Base-by-base conservation (phyloP, 2,329 filamentous ascomycete species). In the Alternaria arborescens region DNA sequence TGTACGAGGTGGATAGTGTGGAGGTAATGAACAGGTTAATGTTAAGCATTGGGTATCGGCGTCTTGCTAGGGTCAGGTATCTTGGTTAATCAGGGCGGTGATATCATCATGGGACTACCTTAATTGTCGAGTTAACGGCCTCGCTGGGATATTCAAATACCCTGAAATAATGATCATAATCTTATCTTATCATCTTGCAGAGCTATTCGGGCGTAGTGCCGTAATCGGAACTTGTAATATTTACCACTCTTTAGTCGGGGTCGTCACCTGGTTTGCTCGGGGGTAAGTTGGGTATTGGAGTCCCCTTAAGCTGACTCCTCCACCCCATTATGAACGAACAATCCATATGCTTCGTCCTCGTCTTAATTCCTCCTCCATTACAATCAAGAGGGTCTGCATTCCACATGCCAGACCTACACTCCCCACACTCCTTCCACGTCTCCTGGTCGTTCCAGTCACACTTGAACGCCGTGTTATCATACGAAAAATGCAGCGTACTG, bases 391-490 rank as follows among this genome's bases (percentile, higher is more conserved):
- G 3, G 0, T 14, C 41, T 1, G 18, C 42, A 38, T 22, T 51
- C 65, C 66, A 70, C 6, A 41, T 26, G 6, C 46, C 57, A 28
- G 42, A 60, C 22, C 64, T 54, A 50, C 68, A 71, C 61, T 68
- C 65, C 6, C 68, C 68, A 59, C 68, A 70, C 3, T 38, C 30
- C 56, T 47, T 58, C 62, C 65, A 62, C 5, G 44, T 44, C 58
- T 68, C 58, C 1, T 54, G 20, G 20, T 71, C 68, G 6, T 16
- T 41, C 68, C 68, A 71, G 16, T 32, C 60, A 20, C 68, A 70
- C 7, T 12, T 28, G 8, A 11, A 52, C 41, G 16, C 22, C 14
- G 30, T 44, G 26, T 60, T 55, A 11, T 44, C 12, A 6, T 66
- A 68, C 4, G 40, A 26, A 41, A 68, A 69, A 1, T 24, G 12